Percentiles rank a stretch among this genome's conserved stretches.
These are phyloP conservation scores for Pseudotsuga menziesii DNA, from an alignment of 75 land plant species.

Conservation along the genomic window DNA sequence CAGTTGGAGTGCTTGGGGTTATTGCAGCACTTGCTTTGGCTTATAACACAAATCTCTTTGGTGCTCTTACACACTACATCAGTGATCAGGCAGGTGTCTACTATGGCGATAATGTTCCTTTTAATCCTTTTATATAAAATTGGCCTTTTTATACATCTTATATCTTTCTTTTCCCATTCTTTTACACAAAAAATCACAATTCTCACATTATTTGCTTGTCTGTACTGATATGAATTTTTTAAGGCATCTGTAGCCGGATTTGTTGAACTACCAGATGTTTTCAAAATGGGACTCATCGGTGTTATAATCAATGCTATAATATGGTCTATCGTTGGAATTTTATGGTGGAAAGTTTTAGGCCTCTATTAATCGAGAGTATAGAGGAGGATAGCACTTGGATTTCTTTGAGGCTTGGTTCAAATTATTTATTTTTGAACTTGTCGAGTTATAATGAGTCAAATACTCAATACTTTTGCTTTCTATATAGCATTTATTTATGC, in stretches of 20 bases:
- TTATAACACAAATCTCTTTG: conserved; percentile 98
- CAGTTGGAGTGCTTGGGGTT: conserved; percentile 91
- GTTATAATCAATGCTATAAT: conserved; percentile 62
- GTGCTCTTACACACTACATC: conserved; percentile 97
- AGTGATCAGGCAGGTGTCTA: conserved; percentile 99
- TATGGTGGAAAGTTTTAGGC: conserved; percentile 96
- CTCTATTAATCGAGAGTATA: conserved; percentile 41
- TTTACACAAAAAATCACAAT: not conserved
- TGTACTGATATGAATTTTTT: not conserved
- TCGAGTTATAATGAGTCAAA: no score
- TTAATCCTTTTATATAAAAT: conserved; percentile 2
- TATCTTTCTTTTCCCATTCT: conserved; percentile 3
- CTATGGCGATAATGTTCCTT: conserved; percentile 74
- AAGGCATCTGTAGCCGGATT: conserved; percentile 69
- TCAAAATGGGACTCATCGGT: conserved; percentile 65
- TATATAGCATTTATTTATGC: no score
- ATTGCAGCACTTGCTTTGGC: conserved; percentile 94
- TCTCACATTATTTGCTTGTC: not conserved
- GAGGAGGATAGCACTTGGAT: no score
- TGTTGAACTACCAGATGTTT: conserved; percentile 89
- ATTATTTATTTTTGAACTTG: no score
- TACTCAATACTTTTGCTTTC: no score
- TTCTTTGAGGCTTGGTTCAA: no score
- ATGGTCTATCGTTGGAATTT: conserved; percentile 69
- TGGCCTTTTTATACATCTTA: not conserved